These are phyloP conservation scores for Nicotiana knightiana DNA, from an alignment of 257 asterid genomes.

Conservation along the genomic window DNA sequence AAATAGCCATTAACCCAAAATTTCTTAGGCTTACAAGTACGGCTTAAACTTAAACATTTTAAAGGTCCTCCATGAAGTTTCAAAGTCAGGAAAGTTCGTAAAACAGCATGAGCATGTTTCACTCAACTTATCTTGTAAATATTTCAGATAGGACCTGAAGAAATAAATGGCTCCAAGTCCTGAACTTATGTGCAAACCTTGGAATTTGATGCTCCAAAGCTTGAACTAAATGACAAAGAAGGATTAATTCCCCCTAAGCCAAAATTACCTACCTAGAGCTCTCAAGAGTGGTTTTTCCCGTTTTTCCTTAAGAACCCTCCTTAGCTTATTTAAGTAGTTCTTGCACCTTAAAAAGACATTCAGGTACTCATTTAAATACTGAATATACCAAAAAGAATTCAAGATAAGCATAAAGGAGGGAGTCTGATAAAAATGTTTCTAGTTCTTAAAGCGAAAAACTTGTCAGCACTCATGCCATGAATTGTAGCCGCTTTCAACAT, in stretches of 20 bases:
- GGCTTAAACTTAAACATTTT: not conserved
- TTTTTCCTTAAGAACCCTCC: too few relatives aligned
- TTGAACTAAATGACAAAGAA: too few relatives aligned
- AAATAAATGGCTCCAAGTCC: too few relatives aligned
- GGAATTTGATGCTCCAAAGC: too few relatives aligned
- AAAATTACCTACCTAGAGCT: too few relatives aligned
- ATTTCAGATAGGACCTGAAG: too few relatives aligned
- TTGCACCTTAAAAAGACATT: not conserved
- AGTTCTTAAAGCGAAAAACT: too few relatives aligned
- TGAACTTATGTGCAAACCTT: too few relatives aligned
- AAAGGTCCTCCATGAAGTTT: not conserved
- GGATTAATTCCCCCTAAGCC: too few relatives aligned
- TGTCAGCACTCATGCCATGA: not conserved
- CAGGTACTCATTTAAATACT: not conserved
- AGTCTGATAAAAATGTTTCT: too few relatives aligned
- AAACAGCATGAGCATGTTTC: not conserved
- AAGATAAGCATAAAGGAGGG: not conserved
- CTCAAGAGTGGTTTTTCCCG: too few relatives aligned
- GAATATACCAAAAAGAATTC: not conserved
- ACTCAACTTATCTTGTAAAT: not conserved
- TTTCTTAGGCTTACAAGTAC: not conserved
- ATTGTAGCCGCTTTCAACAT: not conserved
- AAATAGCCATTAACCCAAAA: not conserved
- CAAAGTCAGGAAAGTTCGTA: not conserved
- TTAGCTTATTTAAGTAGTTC: too few relatives aligned